Evolutionary conservation across 495 filamentous ascomycete species (phyloP).

Genomic region (Tuber magnatum): DNA sequence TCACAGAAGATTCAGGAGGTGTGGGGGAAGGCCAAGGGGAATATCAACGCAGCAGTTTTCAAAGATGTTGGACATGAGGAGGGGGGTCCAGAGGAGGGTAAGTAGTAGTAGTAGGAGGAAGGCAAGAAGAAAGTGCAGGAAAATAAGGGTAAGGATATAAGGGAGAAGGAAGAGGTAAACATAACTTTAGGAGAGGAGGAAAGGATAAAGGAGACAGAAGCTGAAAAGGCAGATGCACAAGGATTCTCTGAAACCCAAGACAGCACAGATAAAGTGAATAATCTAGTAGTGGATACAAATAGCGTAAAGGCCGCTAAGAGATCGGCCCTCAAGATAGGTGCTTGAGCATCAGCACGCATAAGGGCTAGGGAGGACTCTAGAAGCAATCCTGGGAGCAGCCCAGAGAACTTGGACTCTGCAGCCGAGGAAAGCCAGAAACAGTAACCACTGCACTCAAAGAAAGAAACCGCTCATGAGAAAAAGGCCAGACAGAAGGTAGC

Average conservation of each 20-base stretch:
- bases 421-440: constrained; percentile 15
- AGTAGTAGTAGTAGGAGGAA: constrained; percentile 6
- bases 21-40: constrained; percentile 55
- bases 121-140: constrained; percentile 2
- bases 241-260: constrained; percentile 1
- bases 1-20: constrained; percentile 52
- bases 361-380: constrained; percentile 15
- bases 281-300: background rate
- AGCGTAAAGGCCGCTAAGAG: background rate
- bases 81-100: constrained; percentile 6
- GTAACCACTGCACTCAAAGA: constrained; percentile 32
- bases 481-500: constrained; percentile 48
- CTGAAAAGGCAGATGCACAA: constrained; percentile 5
- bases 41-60: constrained; percentile 55
- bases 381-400: constrained; percentile 17
- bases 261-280: background rate
- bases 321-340: constrained; percentile 3
- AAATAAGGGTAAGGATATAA: constrained; percentile 1
- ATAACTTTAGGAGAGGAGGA: background rate
- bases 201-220: constrained; percentile 2
- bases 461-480: constrained; percentile 42
- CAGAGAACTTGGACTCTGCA: constrained; percentile 27
- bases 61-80: constrained; percentile 51
- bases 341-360: constrained; percentile 5
- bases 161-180: background rate